Evolutionary conservation across 192 early-diverging fungal genomes (phyloP).

Genomic region (Coemansia sp.): DNA sequence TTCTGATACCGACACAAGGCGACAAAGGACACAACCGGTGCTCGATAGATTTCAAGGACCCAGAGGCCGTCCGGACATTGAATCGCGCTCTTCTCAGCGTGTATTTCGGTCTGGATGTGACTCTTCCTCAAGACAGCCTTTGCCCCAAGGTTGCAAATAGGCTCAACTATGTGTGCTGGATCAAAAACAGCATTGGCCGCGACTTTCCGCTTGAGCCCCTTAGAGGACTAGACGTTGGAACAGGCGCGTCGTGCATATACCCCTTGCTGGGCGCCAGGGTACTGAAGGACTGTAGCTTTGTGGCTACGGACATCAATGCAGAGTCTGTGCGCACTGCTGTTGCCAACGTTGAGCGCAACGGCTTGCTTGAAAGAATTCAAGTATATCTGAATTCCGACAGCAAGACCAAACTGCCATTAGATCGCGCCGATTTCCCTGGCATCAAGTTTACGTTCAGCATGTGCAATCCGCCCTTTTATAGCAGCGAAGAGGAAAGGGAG

Average conservation of each 20-base stretch:
- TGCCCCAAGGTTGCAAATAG: conserved; percentile 37
- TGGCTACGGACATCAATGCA: conserved; percentile 74
- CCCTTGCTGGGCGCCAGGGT: conserved; percentile 69
- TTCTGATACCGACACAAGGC: conserved; percentile 7
- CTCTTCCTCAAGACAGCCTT: conserved; percentile 24
- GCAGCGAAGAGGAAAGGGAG: conserved; percentile 56
- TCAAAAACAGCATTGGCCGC: conserved; percentile 5
- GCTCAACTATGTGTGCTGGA: conserved; percentile 35
- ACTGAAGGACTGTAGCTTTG: conserved; percentile 62
- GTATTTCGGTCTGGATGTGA: conserved; percentile 35
- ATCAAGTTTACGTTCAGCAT: conserved; percentile 65
- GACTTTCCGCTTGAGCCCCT: conserved; percentile 12
- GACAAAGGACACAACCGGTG: no score
- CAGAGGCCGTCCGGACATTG: conserved; percentile 21
- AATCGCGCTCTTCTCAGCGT: conserved; percentile 31
- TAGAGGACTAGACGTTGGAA: conserved; percentile 55
- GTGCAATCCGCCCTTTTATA: conserved; percentile 94
- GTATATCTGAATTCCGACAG: conserved; percentile 51
- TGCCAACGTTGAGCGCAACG: conserved; percentile 65
- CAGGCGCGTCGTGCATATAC: conserved; percentile 90
- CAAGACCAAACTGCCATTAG: conserved; percentile 16
- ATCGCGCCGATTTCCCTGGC: conserved; percentile 18
- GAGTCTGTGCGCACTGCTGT: conserved; percentile 61
- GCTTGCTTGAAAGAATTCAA: conserved; percentile 56
- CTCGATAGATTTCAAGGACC: conserved; percentile 24